These are phyloP conservation scores for Ceratorhiza oryzae-sativae DNA, from an alignment of 1,284 basidiomycete genomes.

Conservation along the genomic window DNA sequence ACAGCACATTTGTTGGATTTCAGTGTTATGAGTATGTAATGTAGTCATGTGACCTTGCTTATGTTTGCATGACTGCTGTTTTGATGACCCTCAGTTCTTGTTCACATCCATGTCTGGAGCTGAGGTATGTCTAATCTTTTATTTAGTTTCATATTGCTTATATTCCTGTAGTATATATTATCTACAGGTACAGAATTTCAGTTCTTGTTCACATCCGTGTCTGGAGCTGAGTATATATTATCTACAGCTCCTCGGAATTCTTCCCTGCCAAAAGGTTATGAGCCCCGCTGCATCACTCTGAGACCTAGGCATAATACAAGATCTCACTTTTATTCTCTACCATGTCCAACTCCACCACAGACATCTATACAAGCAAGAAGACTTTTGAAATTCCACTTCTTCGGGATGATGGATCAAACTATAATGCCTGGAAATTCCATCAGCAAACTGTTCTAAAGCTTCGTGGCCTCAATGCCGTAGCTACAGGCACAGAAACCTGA, in stretches of 20 bases:
- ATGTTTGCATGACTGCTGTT: no score
- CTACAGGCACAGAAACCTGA: not conserved
- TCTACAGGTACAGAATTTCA: no score
- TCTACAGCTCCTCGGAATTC: not conserved
- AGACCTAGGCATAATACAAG: not conserved
- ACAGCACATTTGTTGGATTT: no score
- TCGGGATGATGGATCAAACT: constrained; percentile 50
- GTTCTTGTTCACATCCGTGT: no score
- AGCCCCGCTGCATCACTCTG: not conserved
- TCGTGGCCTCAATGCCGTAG: constrained; percentile 44
- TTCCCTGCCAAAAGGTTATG: constrained; percentile 1
- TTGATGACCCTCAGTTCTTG: no score
- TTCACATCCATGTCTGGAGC: no score
- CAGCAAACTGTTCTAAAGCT: constrained; percentile 45
- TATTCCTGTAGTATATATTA: no score
- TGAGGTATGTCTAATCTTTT: no score
- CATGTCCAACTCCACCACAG: not conserved
- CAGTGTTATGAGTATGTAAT: no score
- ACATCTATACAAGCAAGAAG: constrained; percentile 6
- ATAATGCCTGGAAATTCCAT: constrained; percentile 50
- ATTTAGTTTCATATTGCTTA: no score
- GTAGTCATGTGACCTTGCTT: no score
- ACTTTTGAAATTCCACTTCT: constrained; percentile 47
- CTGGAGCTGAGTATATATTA: no score
- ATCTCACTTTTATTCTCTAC: not conserved